A percentile compares a stretch with the other conserved stretches of the same genome.
These are phyloP conservation scores for Oehlia diaphana DNA, from an alignment of 192 early-diverging fungal species.

Conservation along the genomic window DNA sequence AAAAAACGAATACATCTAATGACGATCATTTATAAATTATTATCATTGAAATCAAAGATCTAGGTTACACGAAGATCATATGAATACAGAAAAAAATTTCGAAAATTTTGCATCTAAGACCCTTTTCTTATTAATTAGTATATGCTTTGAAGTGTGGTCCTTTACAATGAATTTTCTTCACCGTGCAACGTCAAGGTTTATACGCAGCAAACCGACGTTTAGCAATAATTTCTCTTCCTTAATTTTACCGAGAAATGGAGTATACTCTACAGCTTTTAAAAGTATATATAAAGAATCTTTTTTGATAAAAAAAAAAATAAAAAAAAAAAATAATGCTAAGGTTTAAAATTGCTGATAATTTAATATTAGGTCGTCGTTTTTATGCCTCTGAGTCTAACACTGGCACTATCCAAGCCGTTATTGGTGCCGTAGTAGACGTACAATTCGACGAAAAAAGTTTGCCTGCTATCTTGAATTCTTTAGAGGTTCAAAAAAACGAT, in stretches of 20 bases:
- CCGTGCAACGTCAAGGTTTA: conserved; percentile 1
- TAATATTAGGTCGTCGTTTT: neutral
- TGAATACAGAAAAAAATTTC: neutral
- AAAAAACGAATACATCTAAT: too few relatives aligned
- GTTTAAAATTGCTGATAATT: neutral
- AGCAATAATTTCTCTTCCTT: neutral
- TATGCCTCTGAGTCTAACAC: conserved; percentile 64
- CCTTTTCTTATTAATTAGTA: neutral
- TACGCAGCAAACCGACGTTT: neutral
- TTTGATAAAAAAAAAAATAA: neutral
- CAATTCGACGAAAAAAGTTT: conserved; percentile 89
- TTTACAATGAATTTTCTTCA: conserved; percentile 30
- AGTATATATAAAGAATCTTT: neutral
- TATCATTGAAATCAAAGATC: too few relatives aligned
- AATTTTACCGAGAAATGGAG: neutral
- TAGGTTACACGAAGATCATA: neutral
- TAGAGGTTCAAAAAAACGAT: conserved; percentile 79
- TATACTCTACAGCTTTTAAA: neutral
- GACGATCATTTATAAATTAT: too few relatives aligned
- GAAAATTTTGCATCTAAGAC: neutral
- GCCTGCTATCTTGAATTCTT: conserved; percentile 94
- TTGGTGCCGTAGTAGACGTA: conserved; percentile 98
- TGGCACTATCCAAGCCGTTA: conserved; percentile 89
- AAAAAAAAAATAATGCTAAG: too few relatives aligned
- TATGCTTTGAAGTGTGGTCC: neutral